Conservation (phyloP, 1,139 yeast genomes). For the Chernovozyma sophiae-reginae region DNA sequence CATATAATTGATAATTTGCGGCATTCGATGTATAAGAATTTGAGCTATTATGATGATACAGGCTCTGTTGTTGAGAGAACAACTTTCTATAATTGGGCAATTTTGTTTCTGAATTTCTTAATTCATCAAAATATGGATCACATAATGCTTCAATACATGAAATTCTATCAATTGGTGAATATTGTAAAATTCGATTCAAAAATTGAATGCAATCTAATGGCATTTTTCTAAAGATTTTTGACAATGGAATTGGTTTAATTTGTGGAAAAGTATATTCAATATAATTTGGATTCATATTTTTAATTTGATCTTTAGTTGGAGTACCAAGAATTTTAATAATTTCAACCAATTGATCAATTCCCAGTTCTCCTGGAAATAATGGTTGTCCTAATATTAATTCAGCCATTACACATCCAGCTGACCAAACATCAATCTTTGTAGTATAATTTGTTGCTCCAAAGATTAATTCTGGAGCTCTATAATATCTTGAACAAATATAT, state of each 20-base stretch:
- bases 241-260: conserved; percentile 87
- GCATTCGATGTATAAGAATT: conserved; percentile 16
- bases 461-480: conserved; percentile 90
- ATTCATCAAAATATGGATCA: conserved; percentile 74
- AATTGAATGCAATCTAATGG: conserved; percentile 60
- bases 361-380: conserved; percentile 94
- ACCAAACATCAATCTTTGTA: conserved; percentile 97
- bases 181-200: conserved; percentile 59
- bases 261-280: conserved; percentile 97
- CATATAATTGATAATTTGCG: conserved; percentile 37
- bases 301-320: conserved; percentile 87
- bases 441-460: conserved; percentile 92
- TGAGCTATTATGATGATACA: conserved; percentile 14
- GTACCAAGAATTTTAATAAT: conserved; percentile 95
- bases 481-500: conserved; percentile 92
- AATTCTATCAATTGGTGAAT: conserved; percentile 70
- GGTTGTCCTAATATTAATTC: conserved; percentile 95
- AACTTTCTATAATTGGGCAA: conserved; percentile 52
- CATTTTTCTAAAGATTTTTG: conserved; percentile 73
- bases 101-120: conserved; percentile 51
- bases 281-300: conserved; percentile 94
- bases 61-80: conserved; percentile 32
- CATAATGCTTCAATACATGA: conserved; percentile 66
- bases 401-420: conserved; percentile 98
- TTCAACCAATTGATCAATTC: conserved; percentile 95